Percentiles rank a stretch among this genome's conserved stretches.
Conservation (phyloP, 495 filamentous ascomycete genomes). For the Penicillium silybi region DNA sequence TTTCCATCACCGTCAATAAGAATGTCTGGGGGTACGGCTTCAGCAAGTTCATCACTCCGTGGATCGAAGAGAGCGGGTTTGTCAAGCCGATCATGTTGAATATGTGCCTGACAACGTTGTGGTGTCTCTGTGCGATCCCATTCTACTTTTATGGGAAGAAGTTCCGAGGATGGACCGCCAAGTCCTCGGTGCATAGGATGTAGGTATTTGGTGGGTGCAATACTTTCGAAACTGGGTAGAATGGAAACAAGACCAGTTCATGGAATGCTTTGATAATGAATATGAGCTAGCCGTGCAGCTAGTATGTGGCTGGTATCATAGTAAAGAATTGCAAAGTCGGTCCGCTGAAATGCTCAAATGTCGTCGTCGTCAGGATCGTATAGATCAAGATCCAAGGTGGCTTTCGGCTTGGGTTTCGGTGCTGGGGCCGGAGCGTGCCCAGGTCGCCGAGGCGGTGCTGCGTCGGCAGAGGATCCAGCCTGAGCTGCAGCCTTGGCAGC, state of each 20-base stretch:
- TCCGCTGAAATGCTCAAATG: conserved; percentile 17
- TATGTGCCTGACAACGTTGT: conserved; percentile 49
- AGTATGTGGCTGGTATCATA: conserved; percentile 16
- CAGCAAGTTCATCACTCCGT: conserved; percentile 44
- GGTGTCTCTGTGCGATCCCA: conserved; percentile 49
- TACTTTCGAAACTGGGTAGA: background rate
- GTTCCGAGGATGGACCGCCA: conserved; percentile 51
- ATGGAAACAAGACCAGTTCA: background rate
- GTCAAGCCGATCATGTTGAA: conserved; percentile 51
- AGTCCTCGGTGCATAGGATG: conserved; percentile 52
- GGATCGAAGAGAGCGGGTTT: conserved; percentile 33
- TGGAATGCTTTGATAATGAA: background rate
- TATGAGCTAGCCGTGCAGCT: background rate
- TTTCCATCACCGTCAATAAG: conserved; percentile 59
- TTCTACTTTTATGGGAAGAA: conserved; percentile 57
- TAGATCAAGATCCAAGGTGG: conserved; percentile 41
- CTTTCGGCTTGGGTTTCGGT: conserved; percentile 39
- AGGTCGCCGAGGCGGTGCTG: conserved; percentile 7
- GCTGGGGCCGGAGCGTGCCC: conserved; percentile 21
- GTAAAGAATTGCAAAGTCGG: conserved; percentile 6
- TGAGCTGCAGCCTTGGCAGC: conserved; percentile 35
- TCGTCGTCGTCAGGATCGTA: conserved; percentile 49
- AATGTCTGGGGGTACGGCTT: conserved; percentile 56
- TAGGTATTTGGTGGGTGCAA: conserved; percentile 13
- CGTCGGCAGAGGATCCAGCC: conserved; percentile 29